Evolutionary conservation across 2,329 filamentous ascomycete genomes (phyloP), one percentile per base, ranked within the genome.

Genomic region (Aspergillus viridinutans): DNA sequence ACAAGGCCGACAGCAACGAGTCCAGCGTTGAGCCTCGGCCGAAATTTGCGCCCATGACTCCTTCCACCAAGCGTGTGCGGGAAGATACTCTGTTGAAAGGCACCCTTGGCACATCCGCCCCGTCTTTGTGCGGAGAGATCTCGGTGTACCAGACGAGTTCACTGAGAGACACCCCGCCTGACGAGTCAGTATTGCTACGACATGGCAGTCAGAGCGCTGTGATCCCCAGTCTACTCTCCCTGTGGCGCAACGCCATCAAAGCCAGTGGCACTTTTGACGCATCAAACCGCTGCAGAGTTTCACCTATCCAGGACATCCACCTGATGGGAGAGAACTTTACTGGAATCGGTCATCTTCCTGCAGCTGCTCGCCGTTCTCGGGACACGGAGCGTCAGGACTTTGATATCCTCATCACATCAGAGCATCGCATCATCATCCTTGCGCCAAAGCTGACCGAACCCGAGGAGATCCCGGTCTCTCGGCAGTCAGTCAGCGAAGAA

Each of bases 11-110:
- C 21, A 58, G 58, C 25, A 63, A 65, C 25, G 59, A 55, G 23
- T 61, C 70, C 14, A 59, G 64, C 6, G 55, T 61, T 21, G 70
- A 73, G 55, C 72, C 69, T 38, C 69, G 69, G 52, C 62, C 71
- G 14, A 73, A 66, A 49, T 76, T 80, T 57, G 76, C 75, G 1
- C 78, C 77, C 0, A 75, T 79, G 72, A 80, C 78, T 4, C 78
- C 78, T 8, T 75, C 76, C n/a, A 79, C 78, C 7, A 74, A 76
- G 51, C 75, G 76, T 26, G 63, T 77, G 6, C 74, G 75, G 17
- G 76, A 79, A 65, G 76, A 77, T 43, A 71, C 74, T 1, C 68
- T 80, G 20, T 69, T 78, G 47, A 76, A 75, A 56, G 78, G 77
- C 17, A 64, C 67, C 0, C 58, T 66, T 49, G 65, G 63, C 20